Conservation (phyloP, 1,284 basidiomycete species). For the Papiliotrema laurentii region DNA sequence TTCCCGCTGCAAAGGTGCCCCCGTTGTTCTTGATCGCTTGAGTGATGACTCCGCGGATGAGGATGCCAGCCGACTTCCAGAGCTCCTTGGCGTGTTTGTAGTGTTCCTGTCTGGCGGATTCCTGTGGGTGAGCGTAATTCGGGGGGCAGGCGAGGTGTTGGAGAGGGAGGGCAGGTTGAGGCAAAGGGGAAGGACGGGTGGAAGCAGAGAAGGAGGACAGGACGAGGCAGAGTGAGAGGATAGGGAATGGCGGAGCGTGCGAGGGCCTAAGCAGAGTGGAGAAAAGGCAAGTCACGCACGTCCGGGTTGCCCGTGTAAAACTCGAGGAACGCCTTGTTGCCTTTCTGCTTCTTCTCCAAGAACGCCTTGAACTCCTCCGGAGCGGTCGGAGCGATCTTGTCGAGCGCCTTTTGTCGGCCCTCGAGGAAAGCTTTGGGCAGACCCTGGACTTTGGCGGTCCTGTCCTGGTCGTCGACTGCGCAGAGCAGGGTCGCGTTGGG, state of each 20-base stretch:
- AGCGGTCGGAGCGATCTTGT: constrained; percentile 47
- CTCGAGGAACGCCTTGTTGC: constrained; percentile 52
- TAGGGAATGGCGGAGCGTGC: too few species aligned
- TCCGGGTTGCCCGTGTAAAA: constrained; percentile 31
- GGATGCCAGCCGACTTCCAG: constrained; percentile 37
- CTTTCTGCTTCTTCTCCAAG: constrained; percentile 54
- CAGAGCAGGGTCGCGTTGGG: constrained; percentile 55
- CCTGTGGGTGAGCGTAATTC: constrained; percentile 9
- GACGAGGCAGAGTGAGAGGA: too few species aligned
- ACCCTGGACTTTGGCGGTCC: constrained; percentile 50
- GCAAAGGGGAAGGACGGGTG: too few species aligned
- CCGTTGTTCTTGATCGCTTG: constrained; percentile 33
- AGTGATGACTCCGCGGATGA: constrained; percentile 35
- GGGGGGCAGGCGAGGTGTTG: not conserved
- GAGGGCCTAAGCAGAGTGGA: too few species aligned
- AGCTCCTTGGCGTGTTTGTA: constrained; percentile 30
- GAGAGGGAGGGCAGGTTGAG: too few species aligned
- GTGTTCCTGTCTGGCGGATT: constrained; percentile 21
- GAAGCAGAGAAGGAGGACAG: too few species aligned
- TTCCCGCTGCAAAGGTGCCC: constrained; percentile 30
- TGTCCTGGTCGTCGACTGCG: constrained; percentile 55
- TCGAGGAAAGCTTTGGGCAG: constrained; percentile 50
- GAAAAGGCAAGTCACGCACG: constrained; percentile 13
- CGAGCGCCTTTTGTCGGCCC: constrained; percentile 50
- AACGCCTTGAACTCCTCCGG: constrained; percentile 54